Conservation (phyloP, 495 filamentous ascomycete species). For the Daldinia concentrica region DNA sequence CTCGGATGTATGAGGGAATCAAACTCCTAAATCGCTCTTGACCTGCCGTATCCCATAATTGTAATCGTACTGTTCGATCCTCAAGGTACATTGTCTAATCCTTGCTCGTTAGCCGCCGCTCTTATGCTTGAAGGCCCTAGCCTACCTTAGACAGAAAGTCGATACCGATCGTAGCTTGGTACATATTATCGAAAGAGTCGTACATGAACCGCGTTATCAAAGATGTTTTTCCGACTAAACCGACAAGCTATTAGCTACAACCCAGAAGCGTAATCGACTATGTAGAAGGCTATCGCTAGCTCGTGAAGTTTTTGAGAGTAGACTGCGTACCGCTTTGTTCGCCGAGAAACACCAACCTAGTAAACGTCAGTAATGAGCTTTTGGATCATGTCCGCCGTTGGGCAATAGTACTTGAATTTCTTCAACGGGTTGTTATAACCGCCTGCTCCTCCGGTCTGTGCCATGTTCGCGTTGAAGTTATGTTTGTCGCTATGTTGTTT, state of each 20-base stretch:
- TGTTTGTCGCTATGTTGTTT: constrained; percentile 13
- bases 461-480: constrained; percentile 47
- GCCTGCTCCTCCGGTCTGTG: constrained; percentile 64
- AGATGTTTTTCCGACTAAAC: constrained; percentile 93
- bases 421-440: constrained; percentile 99
- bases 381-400: constrained; percentile 22
- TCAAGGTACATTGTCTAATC: constrained; percentile 97
- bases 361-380: constrained; percentile 28
- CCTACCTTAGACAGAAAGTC: constrained; percentile 97
- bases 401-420: constrained; percentile 90
- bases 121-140: background rate
- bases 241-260: constrained; percentile 31
- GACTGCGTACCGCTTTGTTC: constrained; percentile 89
- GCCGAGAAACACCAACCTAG: constrained; percentile 92
- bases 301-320: constrained; percentile 7
- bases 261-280: constrained; percentile 4
- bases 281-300: constrained; percentile 1
- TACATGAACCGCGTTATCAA: constrained; percentile 99
- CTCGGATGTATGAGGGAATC: constrained; percentile 97
- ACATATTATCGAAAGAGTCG: constrained; percentile 99
- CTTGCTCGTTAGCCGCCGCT: constrained; percentile 37
- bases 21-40: constrained; percentile 96
- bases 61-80: constrained; percentile 95
- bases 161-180: constrained; percentile 99
- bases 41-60: constrained; percentile 98